Evolutionary conservation across 176 grass and related monocot genomes (phyloP).

Genomic region (Lolium rigidum): DNA sequence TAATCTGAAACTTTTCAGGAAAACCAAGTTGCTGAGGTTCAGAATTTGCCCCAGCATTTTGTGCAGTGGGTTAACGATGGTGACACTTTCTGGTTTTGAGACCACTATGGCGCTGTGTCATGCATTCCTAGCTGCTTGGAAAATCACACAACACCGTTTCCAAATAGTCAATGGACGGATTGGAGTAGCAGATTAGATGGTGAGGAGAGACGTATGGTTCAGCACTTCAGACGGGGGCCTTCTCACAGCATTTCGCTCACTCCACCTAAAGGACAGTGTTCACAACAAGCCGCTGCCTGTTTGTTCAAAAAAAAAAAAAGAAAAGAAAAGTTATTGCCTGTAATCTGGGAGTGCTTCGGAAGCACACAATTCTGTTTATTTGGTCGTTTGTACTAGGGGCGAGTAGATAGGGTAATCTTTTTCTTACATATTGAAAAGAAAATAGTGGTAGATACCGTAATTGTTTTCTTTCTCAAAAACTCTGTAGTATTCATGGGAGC

Average conservation of each 20-base stretch:
- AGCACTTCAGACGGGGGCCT: slow-evolving; percentile 8
- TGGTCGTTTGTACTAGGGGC: slow-evolving; percentile 26
- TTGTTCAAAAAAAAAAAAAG: too few relatives aligned
- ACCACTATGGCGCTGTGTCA: slow-evolving; percentile 27
- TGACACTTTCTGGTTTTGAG: slow-evolving; percentile 56
- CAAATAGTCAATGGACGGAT: slow-evolving; percentile 16
- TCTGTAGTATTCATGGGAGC: slow-evolving; percentile 36
- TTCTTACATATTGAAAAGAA: slow-evolving; percentile 28
- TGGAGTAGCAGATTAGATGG: slow-evolving; percentile 13
- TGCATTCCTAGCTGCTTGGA: slow-evolving; percentile 36
- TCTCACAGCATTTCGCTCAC: neutral
- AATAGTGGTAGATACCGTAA: slow-evolving; percentile 34
- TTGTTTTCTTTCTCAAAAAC: slow-evolving; percentile 16
- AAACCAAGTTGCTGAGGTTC: slow-evolving; percentile 43
- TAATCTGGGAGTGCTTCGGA: slow-evolving; percentile 17
- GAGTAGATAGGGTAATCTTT: slow-evolving; percentile 27
- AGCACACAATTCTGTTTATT: slow-evolving; percentile 49
- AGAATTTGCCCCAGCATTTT: slow-evolving; percentile 59
- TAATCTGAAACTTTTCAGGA: slow-evolving; percentile 53
- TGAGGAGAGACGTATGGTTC: slow-evolving; percentile 25
- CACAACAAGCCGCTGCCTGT: neutral
- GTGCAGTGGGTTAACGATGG: slow-evolving; percentile 57
- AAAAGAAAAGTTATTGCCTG: neutral
- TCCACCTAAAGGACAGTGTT: slow-evolving; percentile 8
- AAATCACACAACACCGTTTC: slow-evolving; percentile 37